Evolutionary conservation across 2,329 filamentous ascomycete genomes (phyloP).

Genomic region (Clarireedia paspali): DNA sequence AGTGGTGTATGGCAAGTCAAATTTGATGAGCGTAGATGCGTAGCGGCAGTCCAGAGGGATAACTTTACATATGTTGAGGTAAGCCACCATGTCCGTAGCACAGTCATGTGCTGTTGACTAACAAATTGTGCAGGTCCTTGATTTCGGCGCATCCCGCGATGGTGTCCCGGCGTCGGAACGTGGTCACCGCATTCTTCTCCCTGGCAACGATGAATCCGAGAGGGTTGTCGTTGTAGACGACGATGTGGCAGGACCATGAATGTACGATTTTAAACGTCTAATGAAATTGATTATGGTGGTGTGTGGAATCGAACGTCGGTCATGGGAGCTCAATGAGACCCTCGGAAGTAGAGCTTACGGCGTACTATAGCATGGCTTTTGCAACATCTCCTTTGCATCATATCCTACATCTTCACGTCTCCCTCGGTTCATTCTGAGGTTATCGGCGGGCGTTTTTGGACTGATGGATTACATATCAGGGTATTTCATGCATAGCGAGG

Average conservation of each 20-base stretch:
- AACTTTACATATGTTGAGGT: slow-evolving; percentile 94
- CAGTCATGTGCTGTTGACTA: background rate
- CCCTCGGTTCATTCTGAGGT: background rate
- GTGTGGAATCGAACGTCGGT: background rate
- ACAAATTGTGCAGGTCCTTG: slow-evolving; percentile 66
- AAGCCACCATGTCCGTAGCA: slow-evolving; percentile 30
- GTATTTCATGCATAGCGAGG: slow-evolving; percentile 10
- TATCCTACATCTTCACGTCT: too few relatives aligned
- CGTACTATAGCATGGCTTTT: too few relatives aligned
- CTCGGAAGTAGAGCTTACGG: background rate
- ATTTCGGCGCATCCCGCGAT: slow-evolving; percentile 91
- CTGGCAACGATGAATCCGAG: slow-evolving; percentile 14
- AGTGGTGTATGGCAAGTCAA: slow-evolving; percentile 99
- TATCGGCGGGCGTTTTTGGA: background rate
- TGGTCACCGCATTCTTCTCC: slow-evolving; percentile 62
- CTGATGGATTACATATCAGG: background rate
- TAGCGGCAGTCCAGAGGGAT: slow-evolving; percentile 91
- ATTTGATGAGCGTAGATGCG: slow-evolving; percentile 90
- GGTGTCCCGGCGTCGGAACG: slow-evolving; percentile 70
- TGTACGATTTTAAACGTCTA: slow-evolving; percentile 5
- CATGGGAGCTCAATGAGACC: background rate
- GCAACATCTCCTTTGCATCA: too few relatives aligned
- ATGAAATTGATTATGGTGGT: slow-evolving; percentile 1
- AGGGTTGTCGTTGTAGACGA: slow-evolving; percentile 1
- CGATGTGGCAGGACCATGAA: slow-evolving; percentile 1